These are phyloP conservation scores for Tolypocladium ovalisporum DNA, from an alignment of 2,329 filamentous ascomycete genomes.

Conservation along the genomic window DNA sequence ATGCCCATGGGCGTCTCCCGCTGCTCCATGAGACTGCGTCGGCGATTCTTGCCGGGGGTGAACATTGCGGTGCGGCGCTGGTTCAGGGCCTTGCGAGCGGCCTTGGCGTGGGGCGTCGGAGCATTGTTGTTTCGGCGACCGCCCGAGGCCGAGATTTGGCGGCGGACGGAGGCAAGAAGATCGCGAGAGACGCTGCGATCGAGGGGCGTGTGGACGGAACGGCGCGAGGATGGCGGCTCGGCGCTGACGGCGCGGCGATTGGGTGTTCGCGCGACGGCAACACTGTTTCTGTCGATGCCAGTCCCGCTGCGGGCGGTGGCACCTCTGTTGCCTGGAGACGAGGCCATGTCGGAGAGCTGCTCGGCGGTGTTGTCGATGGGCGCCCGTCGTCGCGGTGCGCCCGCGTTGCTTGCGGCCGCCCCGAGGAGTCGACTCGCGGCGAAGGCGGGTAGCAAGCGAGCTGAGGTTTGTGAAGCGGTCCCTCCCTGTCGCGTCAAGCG, in stretches of 20 bases:
- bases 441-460: not conserved
- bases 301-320: no score
- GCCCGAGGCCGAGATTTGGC: conserved; percentile 34
- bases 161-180: conserved; percentile 25
- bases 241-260: conserved; percentile 15
- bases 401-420: not conserved
- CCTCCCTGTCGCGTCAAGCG: not conserved
- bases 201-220: conserved; percentile 32
- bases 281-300: no score
- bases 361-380: not conserved
- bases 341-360: not conserved
- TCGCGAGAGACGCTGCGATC: conserved; percentile 23
- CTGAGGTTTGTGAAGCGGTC: not conserved
- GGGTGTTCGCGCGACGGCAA: conserved; percentile 14
- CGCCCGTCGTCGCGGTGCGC: not conserved
- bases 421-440: not conserved
- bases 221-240: conserved; percentile 28
- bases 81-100: conserved; percentile 47
- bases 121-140: conserved; percentile 28
- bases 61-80: conserved; percentile 47
- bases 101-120: conserved; percentile 50
- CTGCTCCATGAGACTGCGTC: conserved; percentile 45
- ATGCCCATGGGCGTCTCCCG: conserved; percentile 44
- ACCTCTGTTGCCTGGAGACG: not conserved
- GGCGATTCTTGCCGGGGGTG: conserved; percentile 47